Evolutionary conservation across 78 protist species (phyloP).

Genomic region (Dictyostelium purpureum): DNA sequence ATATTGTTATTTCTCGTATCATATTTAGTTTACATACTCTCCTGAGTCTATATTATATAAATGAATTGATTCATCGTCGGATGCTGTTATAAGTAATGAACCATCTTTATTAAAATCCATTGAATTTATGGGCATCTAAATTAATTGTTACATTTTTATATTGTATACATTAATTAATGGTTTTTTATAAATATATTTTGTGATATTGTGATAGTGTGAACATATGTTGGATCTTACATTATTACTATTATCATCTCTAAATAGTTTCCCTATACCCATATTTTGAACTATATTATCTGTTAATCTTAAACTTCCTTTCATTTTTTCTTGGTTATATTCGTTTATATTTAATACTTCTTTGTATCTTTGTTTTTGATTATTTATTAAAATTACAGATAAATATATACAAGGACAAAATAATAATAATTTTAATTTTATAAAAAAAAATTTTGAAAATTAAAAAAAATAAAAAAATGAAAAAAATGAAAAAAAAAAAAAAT

Average conservation of each 20-base stretch:
- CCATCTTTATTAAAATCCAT: slow-evolving; percentile 81
- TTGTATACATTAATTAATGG: background rate
- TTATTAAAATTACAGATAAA: too few relatives aligned
- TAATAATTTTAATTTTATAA: too few relatives aligned
- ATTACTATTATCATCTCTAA: slow-evolving; percentile 70
- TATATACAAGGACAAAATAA: too few relatives aligned
- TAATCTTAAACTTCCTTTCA: slow-evolving; percentile 11
- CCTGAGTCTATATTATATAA: slow-evolving; percentile 83
- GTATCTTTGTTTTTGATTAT: too few relatives aligned
- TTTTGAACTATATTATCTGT: slow-evolving; percentile 21
- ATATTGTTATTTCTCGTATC: background rate
- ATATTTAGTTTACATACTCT: slow-evolving; percentile 29
- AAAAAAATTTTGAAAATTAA: background rate
- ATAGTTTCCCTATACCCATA: slow-evolving; percentile 78
- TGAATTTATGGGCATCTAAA: slow-evolving; percentile 83
- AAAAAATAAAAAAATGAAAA: background rate
- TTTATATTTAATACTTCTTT: background rate
- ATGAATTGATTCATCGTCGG: slow-evolving; percentile 85
- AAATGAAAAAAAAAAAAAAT: background rate
- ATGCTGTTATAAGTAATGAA: slow-evolving; percentile 75
- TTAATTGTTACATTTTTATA: slow-evolving; percentile 12
- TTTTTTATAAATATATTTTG: too few relatives aligned
- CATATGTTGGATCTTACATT: background rate
- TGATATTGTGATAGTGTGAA: background rate
- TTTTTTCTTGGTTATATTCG: too few relatives aligned